These are phyloP conservation scores for Ottelia alismoides DNA, from an alignment of 106 monocot species.

Conservation along the genomic window DNA sequence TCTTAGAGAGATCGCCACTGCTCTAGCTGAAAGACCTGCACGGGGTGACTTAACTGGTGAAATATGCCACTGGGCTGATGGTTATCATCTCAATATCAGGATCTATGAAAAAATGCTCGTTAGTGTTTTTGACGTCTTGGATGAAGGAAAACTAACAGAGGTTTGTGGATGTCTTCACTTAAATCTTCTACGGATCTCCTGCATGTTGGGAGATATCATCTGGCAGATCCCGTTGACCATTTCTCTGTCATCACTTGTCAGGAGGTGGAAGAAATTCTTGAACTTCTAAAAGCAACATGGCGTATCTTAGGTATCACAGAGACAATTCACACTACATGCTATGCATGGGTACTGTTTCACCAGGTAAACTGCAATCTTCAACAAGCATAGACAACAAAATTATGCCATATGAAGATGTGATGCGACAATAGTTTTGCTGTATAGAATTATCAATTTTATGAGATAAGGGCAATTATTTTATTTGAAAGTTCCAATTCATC, in stretches of 20 bases:
- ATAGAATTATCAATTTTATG: too few relatives aligned
- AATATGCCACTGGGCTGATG: slow-evolving; percentile 97
- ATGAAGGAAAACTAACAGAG: slow-evolving; percentile 92
- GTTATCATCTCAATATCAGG: slow-evolving; percentile 81
- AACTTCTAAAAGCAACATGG: slow-evolving; percentile 84
- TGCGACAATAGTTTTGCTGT: too few relatives aligned
- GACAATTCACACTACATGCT: slow-evolving; percentile 89
- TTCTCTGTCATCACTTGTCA: too few relatives aligned
- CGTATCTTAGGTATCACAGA: slow-evolving; percentile 85
- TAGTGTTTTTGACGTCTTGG: slow-evolving; percentile 88
- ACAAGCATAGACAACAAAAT: too few relatives aligned
- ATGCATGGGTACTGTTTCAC: slow-evolving; percentile 84
- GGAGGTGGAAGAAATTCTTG: slow-evolving; percentile 97
- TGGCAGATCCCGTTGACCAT: slow-evolving; percentile 33
- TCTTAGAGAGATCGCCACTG: slow-evolving; percentile 52
- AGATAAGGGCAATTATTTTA: too few relatives aligned
- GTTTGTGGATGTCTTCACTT: too few relatives aligned
- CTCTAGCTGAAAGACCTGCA: slow-evolving; percentile 87
- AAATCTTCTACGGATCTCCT: neutral
- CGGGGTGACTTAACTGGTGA: slow-evolving; percentile 91
- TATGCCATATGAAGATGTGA: too few relatives aligned
- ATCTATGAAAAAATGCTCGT: slow-evolving; percentile 88
- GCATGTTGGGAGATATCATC: slow-evolving; percentile 59
- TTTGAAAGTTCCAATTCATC: too few relatives aligned
- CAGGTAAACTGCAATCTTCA: too few relatives aligned